phyloP scores from a whole-genome alignment of 495 filamentous ascomycete genomes.

The Rostrohypoxylon terebratum region DNA sequence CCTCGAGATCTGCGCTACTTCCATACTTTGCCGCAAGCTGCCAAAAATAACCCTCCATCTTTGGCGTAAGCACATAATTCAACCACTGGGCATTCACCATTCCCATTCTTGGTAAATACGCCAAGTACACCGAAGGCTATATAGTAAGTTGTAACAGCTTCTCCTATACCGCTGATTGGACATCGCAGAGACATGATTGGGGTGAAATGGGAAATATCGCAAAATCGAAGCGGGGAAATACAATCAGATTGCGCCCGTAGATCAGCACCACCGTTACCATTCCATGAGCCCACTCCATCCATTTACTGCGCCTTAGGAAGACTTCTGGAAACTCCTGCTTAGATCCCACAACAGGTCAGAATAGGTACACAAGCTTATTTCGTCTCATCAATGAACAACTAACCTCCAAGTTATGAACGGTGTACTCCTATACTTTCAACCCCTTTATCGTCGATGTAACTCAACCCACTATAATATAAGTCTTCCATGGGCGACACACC shows the following conservation, averaged over 20 bases:
- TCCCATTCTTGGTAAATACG: not conserved
- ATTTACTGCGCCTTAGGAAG: not conserved
- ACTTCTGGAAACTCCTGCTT: not conserved
- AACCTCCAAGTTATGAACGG: not conserved
- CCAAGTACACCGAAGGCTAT: not conserved
- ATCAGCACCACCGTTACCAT: not conserved
- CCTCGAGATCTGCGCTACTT: not conserved
- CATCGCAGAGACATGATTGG: not conserved
- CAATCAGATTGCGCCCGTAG: not conserved
- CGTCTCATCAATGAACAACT: not conserved
- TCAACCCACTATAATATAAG: not conserved
- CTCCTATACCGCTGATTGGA: slow-evolving; percentile 10
- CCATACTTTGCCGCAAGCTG: slow-evolving; percentile 31
- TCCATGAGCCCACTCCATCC: not conserved
- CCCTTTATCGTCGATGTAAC: not conserved
- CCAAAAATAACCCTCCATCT: slow-evolving; percentile 36
- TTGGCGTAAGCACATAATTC: slow-evolving; percentile 32
- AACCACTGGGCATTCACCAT: no score
- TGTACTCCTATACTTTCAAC: not conserved
- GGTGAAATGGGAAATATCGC: not conserved
- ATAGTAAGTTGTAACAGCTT: not conserved
- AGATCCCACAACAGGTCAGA: not conserved
- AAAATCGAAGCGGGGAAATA: not conserved
- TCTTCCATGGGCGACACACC: not conserved
- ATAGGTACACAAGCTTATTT: not conserved